These are phyloP conservation scores for Silene noctiflora DNA, from an alignment of 179 eudicot species.

Conservation along the genomic window DNA sequence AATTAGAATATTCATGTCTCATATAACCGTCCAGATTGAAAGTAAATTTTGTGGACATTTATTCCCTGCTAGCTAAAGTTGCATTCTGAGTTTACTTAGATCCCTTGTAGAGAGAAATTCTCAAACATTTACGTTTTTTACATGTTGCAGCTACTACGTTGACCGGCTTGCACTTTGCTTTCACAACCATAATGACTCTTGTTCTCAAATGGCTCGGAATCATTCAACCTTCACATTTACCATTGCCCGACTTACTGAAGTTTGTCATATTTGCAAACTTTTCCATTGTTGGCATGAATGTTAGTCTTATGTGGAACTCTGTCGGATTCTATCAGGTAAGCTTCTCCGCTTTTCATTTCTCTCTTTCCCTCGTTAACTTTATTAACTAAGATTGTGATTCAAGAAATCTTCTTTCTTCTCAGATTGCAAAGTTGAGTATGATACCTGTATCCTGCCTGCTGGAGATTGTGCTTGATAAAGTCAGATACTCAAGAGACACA, in stretches of 20 bases:
- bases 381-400: neutral
- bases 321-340: constrained; percentile 42
- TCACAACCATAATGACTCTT: constrained; percentile 36
- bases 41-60: neutral
- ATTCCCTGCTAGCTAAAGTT: neutral
- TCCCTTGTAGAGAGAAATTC: neutral
- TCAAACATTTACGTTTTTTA: neutral
- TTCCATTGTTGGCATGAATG: constrained; percentile 47
- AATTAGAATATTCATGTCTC: neutral
- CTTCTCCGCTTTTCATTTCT: neutral
- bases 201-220: constrained; percentile 37
- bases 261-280: constrained; percentile 40
- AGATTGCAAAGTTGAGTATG: constrained; percentile 45
- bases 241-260: constrained; percentile 32
- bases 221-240: constrained; percentile 40
- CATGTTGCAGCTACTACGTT: constrained; percentile 37
- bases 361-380: neutral
- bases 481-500: constrained; percentile 39
- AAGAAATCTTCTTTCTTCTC: constrained; percentile 2
- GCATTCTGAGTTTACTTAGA: neutral
- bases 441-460: constrained; percentile 41
- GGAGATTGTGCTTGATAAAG: constrained; percentile 39
- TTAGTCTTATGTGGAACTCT: constrained; percentile 44
- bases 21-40: neutral
- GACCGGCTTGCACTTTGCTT: constrained; percentile 36